These are phyloP conservation scores for Eustoma russellianum DNA, from an alignment of 257 asterid species.

Conservation along the genomic window DNA sequence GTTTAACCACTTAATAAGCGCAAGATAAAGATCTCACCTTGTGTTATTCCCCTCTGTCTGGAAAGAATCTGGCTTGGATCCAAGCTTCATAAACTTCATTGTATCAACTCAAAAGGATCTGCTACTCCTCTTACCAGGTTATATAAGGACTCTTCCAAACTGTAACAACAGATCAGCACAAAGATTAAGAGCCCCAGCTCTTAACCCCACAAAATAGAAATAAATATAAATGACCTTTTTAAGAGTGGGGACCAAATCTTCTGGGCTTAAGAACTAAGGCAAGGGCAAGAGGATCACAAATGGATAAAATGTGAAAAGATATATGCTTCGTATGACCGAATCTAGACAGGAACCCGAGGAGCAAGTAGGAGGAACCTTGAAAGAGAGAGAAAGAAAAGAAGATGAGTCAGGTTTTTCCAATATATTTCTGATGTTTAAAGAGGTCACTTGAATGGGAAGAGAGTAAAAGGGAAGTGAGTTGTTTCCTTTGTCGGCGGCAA, in stretches of 20 bases:
- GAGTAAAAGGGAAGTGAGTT: slow-evolving; percentile 36
- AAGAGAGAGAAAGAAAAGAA: slow-evolving; percentile 10
- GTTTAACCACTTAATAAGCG: not conserved
- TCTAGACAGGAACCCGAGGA: slow-evolving; percentile 46
- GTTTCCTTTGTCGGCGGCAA: slow-evolving; percentile 92
- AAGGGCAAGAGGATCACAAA: slow-evolving; percentile 42
- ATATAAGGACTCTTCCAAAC: slow-evolving; percentile 7
- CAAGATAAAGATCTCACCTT: slow-evolving; percentile 51
- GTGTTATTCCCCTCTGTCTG: slow-evolving; percentile 62
- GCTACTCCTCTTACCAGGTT: slow-evolving; percentile 8
- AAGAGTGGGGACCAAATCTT: slow-evolving; percentile 63
- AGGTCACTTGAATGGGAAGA: slow-evolving; percentile 46
- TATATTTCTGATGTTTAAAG: slow-evolving; percentile 20
- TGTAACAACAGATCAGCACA: slow-evolving; percentile 22
- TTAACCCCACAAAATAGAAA: slow-evolving; percentile 29
- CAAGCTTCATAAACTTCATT: slow-evolving; percentile 99
- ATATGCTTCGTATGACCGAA: slow-evolving; percentile 54
- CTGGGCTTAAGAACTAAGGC: slow-evolving; percentile 20
- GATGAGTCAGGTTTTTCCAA: slow-evolving; percentile 22
- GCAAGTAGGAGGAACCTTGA: slow-evolving; percentile 14
- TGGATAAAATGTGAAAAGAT: slow-evolving; percentile 17
- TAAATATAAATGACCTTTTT: slow-evolving; percentile 24
- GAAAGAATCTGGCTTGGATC: slow-evolving; percentile 88
- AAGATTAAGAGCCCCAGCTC: slow-evolving; percentile 30
- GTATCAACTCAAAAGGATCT: slow-evolving; percentile 35